Evolutionary conservation across 345 rosid genomes (phyloP).

Genomic region (rapeseed (Brassica napus)): Da-Ae NC_063437.1:12450501-12451000

Average conservation of each 20-base stretch:
- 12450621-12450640: conserved; percentile 56
- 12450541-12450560: conserved; percentile 37
- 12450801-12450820: conserved; percentile 28
- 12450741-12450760: conserved; percentile 5
- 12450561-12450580: conserved; percentile 43
- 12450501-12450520: conserved; percentile 9
- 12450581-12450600: conserved; percentile 45
- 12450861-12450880: conserved; percentile 30
- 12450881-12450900: conserved; percentile 25
- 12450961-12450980: no score
- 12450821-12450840: conserved; percentile 18
- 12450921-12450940: background rate
- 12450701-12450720: conserved; percentile 43
- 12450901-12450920: conserved; percentile 24
- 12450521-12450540: conserved; percentile 34
- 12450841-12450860: background rate
- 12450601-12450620: conserved; percentile 29
- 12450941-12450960: background rate
- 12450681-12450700: conserved; percentile 46
- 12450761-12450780: conserved; percentile 15
- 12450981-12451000: background rate
- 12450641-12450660: conserved; percentile 68
- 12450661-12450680: conserved; percentile 66
- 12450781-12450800: conserved; percentile 28
- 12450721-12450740: conserved; percentile 1